phyloP scores from a whole-genome alignment of 108 stramenopile genomes.

The Cyclotella choctawhatcheeana region DNA sequence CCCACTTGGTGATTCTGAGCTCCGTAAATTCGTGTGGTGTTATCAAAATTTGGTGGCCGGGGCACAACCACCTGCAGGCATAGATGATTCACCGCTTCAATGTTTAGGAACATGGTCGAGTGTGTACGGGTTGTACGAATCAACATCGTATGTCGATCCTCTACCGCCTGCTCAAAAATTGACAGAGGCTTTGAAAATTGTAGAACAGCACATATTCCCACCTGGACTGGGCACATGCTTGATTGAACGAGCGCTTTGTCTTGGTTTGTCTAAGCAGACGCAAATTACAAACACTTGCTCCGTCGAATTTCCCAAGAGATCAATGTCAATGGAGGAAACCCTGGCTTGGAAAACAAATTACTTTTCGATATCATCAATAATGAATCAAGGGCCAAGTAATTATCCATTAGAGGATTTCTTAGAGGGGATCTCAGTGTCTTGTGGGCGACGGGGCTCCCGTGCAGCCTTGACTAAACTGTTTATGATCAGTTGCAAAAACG shows the following conservation, averaged over 20 bases:
- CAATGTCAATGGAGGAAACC: conserved; percentile 36
- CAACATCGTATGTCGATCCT: neutral
- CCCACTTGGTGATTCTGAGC: conserved; percentile 46
- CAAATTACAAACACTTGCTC: neutral
- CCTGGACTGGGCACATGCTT: neutral
- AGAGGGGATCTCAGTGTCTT: conserved; percentile 36
- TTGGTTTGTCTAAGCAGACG: neutral
- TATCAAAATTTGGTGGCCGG: neutral
- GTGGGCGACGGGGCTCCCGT: conserved; percentile 47
- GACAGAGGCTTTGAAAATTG: neutral
- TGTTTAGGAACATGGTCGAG: conserved; percentile 30
- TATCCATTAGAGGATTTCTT: conserved; percentile 30
- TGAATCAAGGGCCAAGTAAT: conserved; percentile 10
- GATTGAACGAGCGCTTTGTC: neutral
- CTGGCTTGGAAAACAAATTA: conserved; percentile 22
- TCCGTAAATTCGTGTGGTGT: conserved; percentile 41
- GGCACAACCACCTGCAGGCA: neutral
- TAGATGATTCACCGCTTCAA: neutral
- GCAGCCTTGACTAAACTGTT: conserved; percentile 34
- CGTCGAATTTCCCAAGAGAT: conserved; percentile 12
- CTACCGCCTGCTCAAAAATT: neutral
- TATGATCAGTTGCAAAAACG: conserved; percentile 9
- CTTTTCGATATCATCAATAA: conserved; percentile 28
- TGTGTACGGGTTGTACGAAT: conserved; percentile 21
- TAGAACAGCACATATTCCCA: conserved; percentile 12